A percentile compares a stretch with the other conserved stretches of the same genome.
Conservation (phyloP, 2,329 filamentous ascomycete genomes). For the Ambrosiella beaveri region DNA sequence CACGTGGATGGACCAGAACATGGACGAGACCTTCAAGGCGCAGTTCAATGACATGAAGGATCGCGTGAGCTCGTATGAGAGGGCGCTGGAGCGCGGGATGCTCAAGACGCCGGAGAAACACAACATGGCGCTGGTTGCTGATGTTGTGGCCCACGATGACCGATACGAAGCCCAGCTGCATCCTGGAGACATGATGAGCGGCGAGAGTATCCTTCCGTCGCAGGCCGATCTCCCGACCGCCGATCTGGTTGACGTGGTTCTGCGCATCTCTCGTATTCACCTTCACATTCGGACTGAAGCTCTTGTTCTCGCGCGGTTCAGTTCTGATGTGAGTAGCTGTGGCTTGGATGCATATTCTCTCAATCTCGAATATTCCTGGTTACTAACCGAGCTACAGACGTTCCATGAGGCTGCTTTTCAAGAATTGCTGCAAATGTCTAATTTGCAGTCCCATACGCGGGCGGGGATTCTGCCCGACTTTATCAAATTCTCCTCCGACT, state of each 20-base stretch:
- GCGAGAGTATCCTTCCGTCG: slow-evolving; percentile 18
- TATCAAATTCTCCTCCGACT: slow-evolving; percentile 46
- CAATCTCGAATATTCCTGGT: not conserved
- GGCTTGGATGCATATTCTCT: not conserved
- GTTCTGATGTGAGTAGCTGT: slow-evolving; percentile 39
- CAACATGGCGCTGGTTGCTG: slow-evolving; percentile 23
- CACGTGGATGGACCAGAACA: slow-evolving; percentile 24
- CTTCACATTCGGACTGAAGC: slow-evolving; percentile 61
- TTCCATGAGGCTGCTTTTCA: not conserved
- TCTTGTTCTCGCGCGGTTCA: slow-evolving; percentile 50
- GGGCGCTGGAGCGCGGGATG: slow-evolving; percentile 51
- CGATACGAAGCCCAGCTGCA: slow-evolving; percentile 44
- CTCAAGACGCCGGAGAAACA: slow-evolving; percentile 23
- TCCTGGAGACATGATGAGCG: slow-evolving; percentile 41
- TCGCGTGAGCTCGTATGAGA: slow-evolving; percentile 55
- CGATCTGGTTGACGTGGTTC: slow-evolving; percentile 54
- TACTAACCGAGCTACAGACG: not conserved
- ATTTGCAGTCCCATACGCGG: not conserved
- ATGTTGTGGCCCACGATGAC: slow-evolving; percentile 37
- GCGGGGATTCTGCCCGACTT: slow-evolving; percentile 27
- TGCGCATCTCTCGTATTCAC: slow-evolving; percentile 53
- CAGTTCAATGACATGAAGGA: slow-evolving; percentile 64
- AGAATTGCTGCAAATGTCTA: not conserved
- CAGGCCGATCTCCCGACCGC: slow-evolving; percentile 40
- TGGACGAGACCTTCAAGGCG: slow-evolving; percentile 53